Evolutionary conservation across 441 rosid genomes (phyloP), one percentile per base, ranked within the genome.

Genomic region (Hura crepitans): DNA sequence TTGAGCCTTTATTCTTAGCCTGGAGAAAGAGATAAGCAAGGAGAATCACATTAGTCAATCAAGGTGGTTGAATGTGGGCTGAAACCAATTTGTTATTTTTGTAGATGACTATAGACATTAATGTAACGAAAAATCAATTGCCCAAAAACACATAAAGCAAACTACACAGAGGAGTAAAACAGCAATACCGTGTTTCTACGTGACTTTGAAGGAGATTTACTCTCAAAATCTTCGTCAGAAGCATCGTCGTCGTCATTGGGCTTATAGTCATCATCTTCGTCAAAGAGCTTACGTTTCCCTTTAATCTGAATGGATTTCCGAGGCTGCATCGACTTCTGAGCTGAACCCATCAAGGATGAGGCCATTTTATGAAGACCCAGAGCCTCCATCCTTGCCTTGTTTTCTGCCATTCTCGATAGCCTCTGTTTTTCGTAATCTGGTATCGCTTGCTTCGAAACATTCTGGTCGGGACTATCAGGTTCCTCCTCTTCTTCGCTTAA

Each of bases 301-400:
- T 78, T 84, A 23, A 65, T 69, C 75, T 70, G 79, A 28, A 45
- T 56, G 3, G 75, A 65, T 61, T 27, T 75, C 49, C 22, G 81
- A 39, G 72, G 46, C 72, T 70, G 79, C 18, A 45, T 54, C 15
- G 76, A 69, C 54, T 57, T 78, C 60, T 27, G 83, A 60, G 73
- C 54, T 35, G 90, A 77, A 62, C 69, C 80, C 75, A 79, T 65
- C 35, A 89, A 69, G 72, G 89, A 80, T 65, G 79, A 80, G n/a
- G 89, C 89, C 70, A 86, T 46, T 77, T 80, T 87, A 35, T 73
- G 73, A 56, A 93, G 82, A 73, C 98, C 96, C 67, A 93, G 71
- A 57, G 96, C 95, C 78, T 86, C 95, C 89, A 89, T 85, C 74
- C 89, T 83, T n/a, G 90, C 91, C 74, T 75, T 84, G 83, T 93